Base-by-base conservation (phyloP, 257 asterid species). In the Nemophila menziesii region DNA sequence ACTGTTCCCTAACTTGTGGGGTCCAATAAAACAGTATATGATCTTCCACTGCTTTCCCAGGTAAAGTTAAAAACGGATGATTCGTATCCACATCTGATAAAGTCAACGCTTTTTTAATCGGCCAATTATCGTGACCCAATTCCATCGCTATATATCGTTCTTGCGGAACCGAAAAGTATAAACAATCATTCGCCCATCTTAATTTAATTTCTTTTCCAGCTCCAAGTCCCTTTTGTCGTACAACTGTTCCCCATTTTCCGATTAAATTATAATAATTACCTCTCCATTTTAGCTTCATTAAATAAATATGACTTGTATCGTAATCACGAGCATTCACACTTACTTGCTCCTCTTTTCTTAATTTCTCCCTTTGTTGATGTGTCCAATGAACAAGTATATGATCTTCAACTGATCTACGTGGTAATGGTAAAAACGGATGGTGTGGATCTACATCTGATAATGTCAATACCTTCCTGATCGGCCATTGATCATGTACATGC, bases 401-500 rank as follows among this genome's bases (percentile, higher is more conserved):
- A 61, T 81, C 93, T 68, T 78, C 90, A 17, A 81, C 93, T 16
- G 74, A 64, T 55, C 70, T 74, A 50, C 86, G 86, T n/a, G 93
- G 82, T 72, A 81, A 65, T 22, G 86, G 86, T 43, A 81, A 86
- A 58, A 81, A 81, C 1, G 90, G 93, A 44, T 78, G 93, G 51
- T 78, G 75, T 18, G 80, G 74, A 53, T 81, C 93, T 12, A 78
- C 90, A 61, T 81, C 90, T 20, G 93, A 78, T 51, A 72, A 54
- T 2, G 90, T 78, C 65, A 74, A 54, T 40, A 78, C 73, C 71
- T 78, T 81, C 62, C 70, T 69, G 37, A 81, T 81, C 14, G 93
- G 90, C 93, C 93, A 77, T 41, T 72, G 74, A 42, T 81, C 89
- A 43, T 72, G 80, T n/a, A n/a, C n/a, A n/a, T n/a, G n/a, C n/a